Base-by-base conservation (phyloP, 1,284 basidiomycete species). In the Takashimella tepidaria region DNA sequence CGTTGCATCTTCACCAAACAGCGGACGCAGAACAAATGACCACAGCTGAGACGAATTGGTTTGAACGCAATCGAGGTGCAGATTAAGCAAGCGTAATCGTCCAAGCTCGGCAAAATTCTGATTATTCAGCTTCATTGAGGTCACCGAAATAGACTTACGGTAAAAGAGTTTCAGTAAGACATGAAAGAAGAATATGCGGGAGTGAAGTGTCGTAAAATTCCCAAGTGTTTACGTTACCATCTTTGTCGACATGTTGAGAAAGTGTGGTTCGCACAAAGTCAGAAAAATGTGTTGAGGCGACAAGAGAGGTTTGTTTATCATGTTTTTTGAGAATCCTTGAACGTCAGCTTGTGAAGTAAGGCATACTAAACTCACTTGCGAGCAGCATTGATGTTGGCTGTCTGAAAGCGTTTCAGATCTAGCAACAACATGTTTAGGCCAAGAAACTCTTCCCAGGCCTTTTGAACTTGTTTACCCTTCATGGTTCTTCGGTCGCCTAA, bases 1-100 rank as follows among this genome's bases (percentile, higher is more conserved):
- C 88, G 89, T 76, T 98, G 93, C 83, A 98, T 87, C 77, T 97
- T 96, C 47, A 92, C 90, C 16, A 98, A 78, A 72, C 92, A 96
- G 48, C 87, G 76, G 8, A 92, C 89, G 64, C 92, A 97, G 74
- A 96, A 96, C n/a, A 95, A 76, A 72, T 97, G 93, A 0, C 85
- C 81, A 63, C 93, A 98, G 23, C 76, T 75, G 3, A 98, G 80
- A 3, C 91, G 79, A 52, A 98, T 89, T 0, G 89, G 89, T 72
- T 89, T 91, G 79, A 91, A 92, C 5, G 89, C 89, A 58, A 92
- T 84, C 53, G 80, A 82, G 1, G 84, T 88, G 73, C 89, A 92
- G 54, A 92, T 91, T 31, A 74, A 59, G 56, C 81, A 82, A 44
- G 79, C 76, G 63, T 81, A 81, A 64, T 82, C 82, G 65, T 96